Base-by-base conservation (phyloP, 2,329 filamentous ascomycete species). In the Verticillium zaregamsianum region DNA sequence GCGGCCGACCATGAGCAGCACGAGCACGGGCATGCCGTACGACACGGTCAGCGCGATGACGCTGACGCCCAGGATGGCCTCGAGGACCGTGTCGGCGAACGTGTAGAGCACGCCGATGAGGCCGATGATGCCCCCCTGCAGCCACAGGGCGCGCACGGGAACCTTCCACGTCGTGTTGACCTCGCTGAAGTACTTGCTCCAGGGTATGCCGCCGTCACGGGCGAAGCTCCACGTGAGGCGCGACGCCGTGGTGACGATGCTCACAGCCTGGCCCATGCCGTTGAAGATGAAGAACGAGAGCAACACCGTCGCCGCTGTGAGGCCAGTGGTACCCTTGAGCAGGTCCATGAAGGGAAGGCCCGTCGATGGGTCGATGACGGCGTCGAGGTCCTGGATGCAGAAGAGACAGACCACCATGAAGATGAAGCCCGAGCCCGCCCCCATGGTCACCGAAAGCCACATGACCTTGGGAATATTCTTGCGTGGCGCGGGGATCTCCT, bases 311-410 rank as follows among this genome's bases (percentile, higher is more conserved):
- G 72, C 66, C 2, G 63, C 72, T 0, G 64, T 68, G 0, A 17
- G 60, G 2, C 69, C 72, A 3, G 66, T 60, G 0, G 74, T 75
- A 0, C 62, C 69, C 8, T 75, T 68, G 17, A 71, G 77, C 12
- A 79, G 73, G 39, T 79, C 75, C 66, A 80, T 78, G 57, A 77
- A 78, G 0, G 77, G 77, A 14, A 78, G 78, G 0, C 79, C 79
- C 0, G 75, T 79, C 0, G 74, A 71, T 0, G 77, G 78, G 0
- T 70, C 55, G 2, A 81, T 70, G 3, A 82, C 66, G 0, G 68
- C 65, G 0, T 77, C 68, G 1, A 81, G 69, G 25, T 74, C 68
- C 0, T 77, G 77, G 0, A 79, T 73, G 1, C 73, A 77, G 67
- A 76, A 83, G 2, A 82, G 69, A 0, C 82, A 67, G 6, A 80